These are phyloP conservation scores for Colletotrichum cereale DNA, from an alignment of 2,329 filamentous ascomycete genomes.

Conservation along the genomic window DNA sequence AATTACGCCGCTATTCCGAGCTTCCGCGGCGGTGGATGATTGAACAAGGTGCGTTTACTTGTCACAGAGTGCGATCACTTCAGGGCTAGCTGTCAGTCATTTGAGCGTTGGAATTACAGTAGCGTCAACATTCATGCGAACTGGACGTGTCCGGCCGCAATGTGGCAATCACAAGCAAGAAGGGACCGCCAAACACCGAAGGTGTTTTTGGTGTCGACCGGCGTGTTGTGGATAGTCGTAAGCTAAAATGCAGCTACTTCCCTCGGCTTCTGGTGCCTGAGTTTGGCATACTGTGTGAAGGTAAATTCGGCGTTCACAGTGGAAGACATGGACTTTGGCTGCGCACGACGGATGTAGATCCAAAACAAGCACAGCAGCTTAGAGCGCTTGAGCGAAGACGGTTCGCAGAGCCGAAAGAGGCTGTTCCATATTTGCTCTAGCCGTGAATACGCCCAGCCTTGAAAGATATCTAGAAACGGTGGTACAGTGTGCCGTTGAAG, in stretches of 20 bases:
- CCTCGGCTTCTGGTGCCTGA: background rate
- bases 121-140: background rate
- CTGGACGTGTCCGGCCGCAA: background rate
- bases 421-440: no score
- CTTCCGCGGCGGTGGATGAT: background rate
- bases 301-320: background rate
- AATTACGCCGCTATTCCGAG: no score
- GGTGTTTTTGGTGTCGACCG: background rate
- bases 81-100: background rate
- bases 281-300: no score
- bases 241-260: background rate
- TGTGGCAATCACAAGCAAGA: background rate
- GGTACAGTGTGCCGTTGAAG: background rate
- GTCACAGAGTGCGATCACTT: background rate
- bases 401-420: no score
- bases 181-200: background rate
- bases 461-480: no score
- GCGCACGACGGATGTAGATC: no score
- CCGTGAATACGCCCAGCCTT: no score
- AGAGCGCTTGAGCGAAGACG: no score
- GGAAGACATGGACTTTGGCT: no score
- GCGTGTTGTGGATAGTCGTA: background rate
- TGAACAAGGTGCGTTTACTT: background rate
- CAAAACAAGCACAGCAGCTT: no score
- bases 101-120: background rate